phyloP scores from a whole-genome alignment of 2,329 filamentous ascomycete genomes.

The Cytospora paraplurivora region DNA sequence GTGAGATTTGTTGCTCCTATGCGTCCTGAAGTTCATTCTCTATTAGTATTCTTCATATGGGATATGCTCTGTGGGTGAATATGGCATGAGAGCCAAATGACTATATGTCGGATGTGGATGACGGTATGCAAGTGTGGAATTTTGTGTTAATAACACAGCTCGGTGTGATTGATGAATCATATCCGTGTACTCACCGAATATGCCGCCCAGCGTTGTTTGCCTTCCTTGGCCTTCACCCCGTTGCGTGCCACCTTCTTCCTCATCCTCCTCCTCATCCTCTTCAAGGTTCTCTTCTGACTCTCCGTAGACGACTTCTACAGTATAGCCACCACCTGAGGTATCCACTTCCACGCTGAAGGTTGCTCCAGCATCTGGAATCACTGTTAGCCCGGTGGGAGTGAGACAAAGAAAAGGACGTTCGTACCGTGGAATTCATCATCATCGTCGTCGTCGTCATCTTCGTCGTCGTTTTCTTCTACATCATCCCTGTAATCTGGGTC shows the following conservation, averaged over 20 bases:
- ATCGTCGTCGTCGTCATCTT: slow-evolving; percentile 36
- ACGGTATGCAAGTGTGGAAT: background rate
- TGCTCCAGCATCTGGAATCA: slow-evolving; percentile 25
- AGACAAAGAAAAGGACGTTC: background rate
- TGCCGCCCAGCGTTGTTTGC: slow-evolving; percentile 14
- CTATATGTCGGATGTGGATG: background rate
- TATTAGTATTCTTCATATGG: slow-evolving; percentile 12
- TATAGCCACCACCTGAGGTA: slow-evolving; percentile 2
- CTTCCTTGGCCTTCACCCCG: background rate
- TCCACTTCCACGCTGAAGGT: no score
- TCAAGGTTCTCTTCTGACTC: slow-evolving; percentile 30
- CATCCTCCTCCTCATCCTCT: slow-evolving; percentile 27
- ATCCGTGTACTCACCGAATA: slow-evolving; percentile 19
- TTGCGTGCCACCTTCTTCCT: slow-evolving; percentile 25
- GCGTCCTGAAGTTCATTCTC: slow-evolving; percentile 19
- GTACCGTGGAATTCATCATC: slow-evolving; percentile 32
- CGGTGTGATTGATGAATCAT: no score
- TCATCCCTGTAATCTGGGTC: slow-evolving; percentile 30
- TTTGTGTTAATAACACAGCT: slow-evolving; percentile 10
- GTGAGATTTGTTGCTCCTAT: slow-evolving; percentile 18
- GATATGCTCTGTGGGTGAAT: background rate
- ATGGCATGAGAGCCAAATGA: background rate
- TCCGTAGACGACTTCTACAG: slow-evolving; percentile 28
- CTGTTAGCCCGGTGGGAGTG: background rate
- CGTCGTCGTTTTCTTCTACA: slow-evolving; percentile 29